These are phyloP conservation scores for Exophiala sp. DNA, from an alignment of 2,329 filamentous ascomycete genomes.

Conservation along the genomic window DNA sequence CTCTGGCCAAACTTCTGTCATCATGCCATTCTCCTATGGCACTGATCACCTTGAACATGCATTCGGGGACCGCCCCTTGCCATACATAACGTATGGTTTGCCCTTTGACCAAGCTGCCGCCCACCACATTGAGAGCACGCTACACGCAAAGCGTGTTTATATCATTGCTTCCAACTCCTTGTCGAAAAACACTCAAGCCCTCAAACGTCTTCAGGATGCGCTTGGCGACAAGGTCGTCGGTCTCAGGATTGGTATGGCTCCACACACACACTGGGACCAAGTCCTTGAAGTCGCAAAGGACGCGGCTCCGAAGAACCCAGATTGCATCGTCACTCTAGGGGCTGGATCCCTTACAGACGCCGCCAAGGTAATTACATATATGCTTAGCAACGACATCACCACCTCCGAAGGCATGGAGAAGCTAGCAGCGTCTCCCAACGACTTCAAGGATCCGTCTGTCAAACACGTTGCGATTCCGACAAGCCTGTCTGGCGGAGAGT, in stretches of 20 bases:
- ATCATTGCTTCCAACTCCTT: constrained; percentile 52
- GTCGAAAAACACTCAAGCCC: constrained; percentile 44
- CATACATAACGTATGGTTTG: constrained; percentile 47
- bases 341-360: constrained; percentile 56
- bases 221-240: constrained; percentile 47
- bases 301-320: constrained; percentile 28
- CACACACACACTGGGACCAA: constrained; percentile 54
- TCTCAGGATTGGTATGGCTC: constrained; percentile 49
- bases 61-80: constrained; percentile 36
- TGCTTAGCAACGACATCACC: constrained; percentile 47
- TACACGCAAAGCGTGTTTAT: constrained; percentile 48
- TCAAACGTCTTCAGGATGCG: constrained; percentile 41
- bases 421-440: constrained; percentile 30
- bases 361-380: constrained; percentile 52
- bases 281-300: constrained; percentile 44
- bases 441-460: constrained; percentile 16
- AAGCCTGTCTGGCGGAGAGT: constrained; percentile 42
- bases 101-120: constrained; percentile 45
- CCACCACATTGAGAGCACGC: constrained; percentile 45
- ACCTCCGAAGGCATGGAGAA: constrained; percentile 40
- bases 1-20: neutral
- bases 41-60: constrained; percentile 37
- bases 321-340: constrained; percentile 54
- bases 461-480: constrained; percentile 39
- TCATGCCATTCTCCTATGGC: constrained; percentile 17